Evolutionary conservation across 2,329 filamentous ascomycete genomes (phyloP), one percentile per base, ranked within the genome.

Genomic region (Penicillium sp.): DNA sequence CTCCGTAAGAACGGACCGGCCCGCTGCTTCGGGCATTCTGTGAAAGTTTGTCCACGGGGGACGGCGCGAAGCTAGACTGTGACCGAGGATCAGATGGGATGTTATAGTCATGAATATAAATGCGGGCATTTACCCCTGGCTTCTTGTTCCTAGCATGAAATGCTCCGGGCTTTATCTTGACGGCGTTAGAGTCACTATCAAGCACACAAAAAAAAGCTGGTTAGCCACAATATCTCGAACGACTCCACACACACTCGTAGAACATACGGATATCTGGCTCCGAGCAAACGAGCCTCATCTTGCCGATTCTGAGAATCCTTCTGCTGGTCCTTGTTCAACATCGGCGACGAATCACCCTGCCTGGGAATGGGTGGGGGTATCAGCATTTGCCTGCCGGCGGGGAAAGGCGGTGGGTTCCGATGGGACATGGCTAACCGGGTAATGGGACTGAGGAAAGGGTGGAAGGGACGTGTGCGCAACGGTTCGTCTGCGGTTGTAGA

Each of bases 101-200:
- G 21, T n/a, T 47, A 38, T 38, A 12, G 15, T 6, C 17, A 48
- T 38, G 15, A 7, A 19, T 6, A 31, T 8, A 17, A 15, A 35
- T 45, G 40, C 9, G 21, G 19, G 40, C 10, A 60, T 61, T 58
- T 58, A 71, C 66, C 42, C 62, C 64, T 9, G 59, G 65, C n/a
- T n/a, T 33, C 35, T 62, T 71, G n/a, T 53, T 63, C n/a, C 57
- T 63, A 17, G 45, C 48, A 27, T 27, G 54, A 12, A 66, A 64
- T 38, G 66, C 59, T 31, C 73, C 73, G 5, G 71, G 69, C 29
- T 56, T 63, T 37, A 75, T 73, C 29, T 29, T 57, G 6, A 72
- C 66, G 19, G 59, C 69, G 45, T 63, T 46, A 12, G 67, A 60
- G 38, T 61, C 56, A 15, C 62, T 69, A 54, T 60, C 46, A 21